Evolutionary conservation across 345 rosid species (phyloP).

Genomic region (Euphorbia tirucalli): DNA sequence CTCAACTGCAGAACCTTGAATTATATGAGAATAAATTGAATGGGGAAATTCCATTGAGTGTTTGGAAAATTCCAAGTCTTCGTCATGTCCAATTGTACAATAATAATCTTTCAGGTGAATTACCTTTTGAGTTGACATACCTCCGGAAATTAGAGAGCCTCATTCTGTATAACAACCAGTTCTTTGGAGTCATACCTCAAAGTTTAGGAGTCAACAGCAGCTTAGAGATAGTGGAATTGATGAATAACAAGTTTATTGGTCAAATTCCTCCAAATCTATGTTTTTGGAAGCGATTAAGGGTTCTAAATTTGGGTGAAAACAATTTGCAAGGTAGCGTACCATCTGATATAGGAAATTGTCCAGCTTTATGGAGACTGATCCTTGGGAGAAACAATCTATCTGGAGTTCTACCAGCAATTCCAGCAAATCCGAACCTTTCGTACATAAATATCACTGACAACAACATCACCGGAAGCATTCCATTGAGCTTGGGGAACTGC

Average conservation of each 20-base stretch:
- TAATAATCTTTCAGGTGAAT: conserved; percentile 64
- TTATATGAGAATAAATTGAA: conserved; percentile 55
- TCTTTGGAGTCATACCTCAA: conserved; percentile 60
- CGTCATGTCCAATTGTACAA: conserved; percentile 43
- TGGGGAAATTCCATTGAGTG: conserved; percentile 66
- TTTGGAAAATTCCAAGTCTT: conserved; percentile 70
- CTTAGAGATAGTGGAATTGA: conserved; percentile 57
- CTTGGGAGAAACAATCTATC: conserved; percentile 50
- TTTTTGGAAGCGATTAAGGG: conserved; percentile 45
- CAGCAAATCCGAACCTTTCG: conserved; percentile 40
- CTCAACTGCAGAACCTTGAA: conserved; percentile 44
- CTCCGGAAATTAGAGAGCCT: conserved; percentile 47
- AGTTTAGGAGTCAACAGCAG: conserved; percentile 69
- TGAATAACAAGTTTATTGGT: conserved; percentile 54
- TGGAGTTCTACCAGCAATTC: conserved; percentile 62
- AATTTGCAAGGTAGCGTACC: conserved; percentile 59
- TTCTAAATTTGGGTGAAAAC: conserved; percentile 59
- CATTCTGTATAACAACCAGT: conserved; percentile 48
- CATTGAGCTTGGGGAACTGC: conserved; percentile 53
- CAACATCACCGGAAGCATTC: conserved; percentile 55
- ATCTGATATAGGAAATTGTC: conserved; percentile 50
- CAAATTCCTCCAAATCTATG: conserved; percentile 69
- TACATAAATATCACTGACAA: conserved; percentile 52
- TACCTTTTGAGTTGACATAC: conserved; percentile 60
- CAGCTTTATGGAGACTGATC: conserved; percentile 57